Percentiles rank a stretch among this genome's conserved stretches.
Conservation (phyloP, 2,329 filamentous ascomycete genomes). For the Curvularia eragrostidis region DNA sequence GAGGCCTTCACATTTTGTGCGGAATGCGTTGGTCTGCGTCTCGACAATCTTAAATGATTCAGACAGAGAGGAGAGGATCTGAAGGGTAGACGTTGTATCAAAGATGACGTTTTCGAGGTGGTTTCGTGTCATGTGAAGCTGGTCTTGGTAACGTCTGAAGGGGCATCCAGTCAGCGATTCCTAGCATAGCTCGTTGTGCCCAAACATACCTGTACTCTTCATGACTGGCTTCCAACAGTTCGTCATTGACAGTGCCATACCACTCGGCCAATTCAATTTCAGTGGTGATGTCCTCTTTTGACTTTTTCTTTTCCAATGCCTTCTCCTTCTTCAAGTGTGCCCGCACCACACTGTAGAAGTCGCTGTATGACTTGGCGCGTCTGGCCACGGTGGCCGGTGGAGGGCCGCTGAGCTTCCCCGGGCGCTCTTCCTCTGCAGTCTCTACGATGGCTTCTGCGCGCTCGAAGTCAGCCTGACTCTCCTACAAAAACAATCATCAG, state of each 20-base stretch:
- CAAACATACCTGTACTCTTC: constrained; percentile 72
- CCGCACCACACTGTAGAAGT: constrained; percentile 72
- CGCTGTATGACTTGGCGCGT: constrained; percentile 78
- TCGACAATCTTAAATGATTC: constrained; percentile 89
- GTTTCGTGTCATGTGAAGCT: constrained; percentile 78
- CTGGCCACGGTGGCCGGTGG: constrained; percentile 70
- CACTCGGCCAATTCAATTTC: constrained; percentile 65
- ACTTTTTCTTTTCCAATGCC: constrained; percentile 46
- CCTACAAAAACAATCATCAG: constrained; percentile 57
- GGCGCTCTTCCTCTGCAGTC: constrained; percentile 66
- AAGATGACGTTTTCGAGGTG: constrained; percentile 81
- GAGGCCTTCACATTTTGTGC: constrained; percentile 87
- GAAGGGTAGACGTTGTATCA: constrained; percentile 77
- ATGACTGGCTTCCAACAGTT: constrained; percentile 81
- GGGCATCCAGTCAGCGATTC: background rate
- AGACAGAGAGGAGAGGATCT: constrained; percentile 78
- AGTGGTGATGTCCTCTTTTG: constrained; percentile 59
- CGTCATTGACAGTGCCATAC: constrained; percentile 67
- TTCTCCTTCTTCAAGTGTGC: constrained; percentile 64
- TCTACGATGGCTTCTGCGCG: constrained; percentile 64
- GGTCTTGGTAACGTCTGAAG: constrained; percentile 74
- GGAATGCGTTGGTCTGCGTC: constrained; percentile 89
- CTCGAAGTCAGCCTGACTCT: constrained; percentile 61
- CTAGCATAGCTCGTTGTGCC: background rate
- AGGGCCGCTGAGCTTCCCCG: constrained; percentile 62